Percentiles rank a stretch among this genome's conserved stretches.
These are phyloP conservation scores for Fomitopsis palustris DNA, from an alignment of 1,284 basidiomycete genomes.

Conservation along the genomic window DNA sequence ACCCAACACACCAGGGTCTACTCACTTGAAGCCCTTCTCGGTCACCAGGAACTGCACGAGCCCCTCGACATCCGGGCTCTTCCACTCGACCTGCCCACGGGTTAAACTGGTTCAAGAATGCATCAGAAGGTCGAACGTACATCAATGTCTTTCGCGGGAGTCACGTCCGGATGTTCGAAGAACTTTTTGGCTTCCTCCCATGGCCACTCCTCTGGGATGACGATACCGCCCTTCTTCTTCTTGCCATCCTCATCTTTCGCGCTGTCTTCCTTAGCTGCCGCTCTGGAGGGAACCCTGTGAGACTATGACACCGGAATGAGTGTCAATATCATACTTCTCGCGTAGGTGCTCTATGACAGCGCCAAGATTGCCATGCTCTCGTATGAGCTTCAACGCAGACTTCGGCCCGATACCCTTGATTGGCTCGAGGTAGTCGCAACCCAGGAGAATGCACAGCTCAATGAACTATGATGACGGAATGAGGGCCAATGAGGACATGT, in stretches of 20 bases:
- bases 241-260: constrained; percentile 35
- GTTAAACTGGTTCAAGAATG: not conserved
- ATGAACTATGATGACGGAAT: constrained; percentile 65
- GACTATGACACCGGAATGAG: not conserved
- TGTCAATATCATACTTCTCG: constrained; percentile 52
- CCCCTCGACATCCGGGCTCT: constrained; percentile 89
- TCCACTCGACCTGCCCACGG: constrained; percentile 84
- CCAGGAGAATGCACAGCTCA: constrained; percentile 94
- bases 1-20: constrained; percentile 9
- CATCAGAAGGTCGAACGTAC: constrained; percentile 38
- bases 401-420: constrained; percentile 96
- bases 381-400: constrained; percentile 90
- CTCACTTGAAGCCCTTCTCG: constrained; percentile 95
- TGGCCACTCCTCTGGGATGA: constrained; percentile 92
- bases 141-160: constrained; percentile 84
- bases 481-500: not conserved
- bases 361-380: constrained; percentile 82
- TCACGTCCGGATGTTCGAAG: constrained; percentile 88
- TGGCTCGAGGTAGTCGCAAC: constrained; percentile 97
- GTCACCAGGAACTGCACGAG: constrained; percentile 92
- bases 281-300: constrained; percentile 16
- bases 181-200: constrained; percentile 93
- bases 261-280: constrained; percentile 55
- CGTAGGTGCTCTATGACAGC: constrained; percentile 80
- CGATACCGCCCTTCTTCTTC: constrained; percentile 69